Evolutionary conservation across 31 red algal genomes (phyloP).

Genomic region (Asparagopsis taxiformis): DNA sequence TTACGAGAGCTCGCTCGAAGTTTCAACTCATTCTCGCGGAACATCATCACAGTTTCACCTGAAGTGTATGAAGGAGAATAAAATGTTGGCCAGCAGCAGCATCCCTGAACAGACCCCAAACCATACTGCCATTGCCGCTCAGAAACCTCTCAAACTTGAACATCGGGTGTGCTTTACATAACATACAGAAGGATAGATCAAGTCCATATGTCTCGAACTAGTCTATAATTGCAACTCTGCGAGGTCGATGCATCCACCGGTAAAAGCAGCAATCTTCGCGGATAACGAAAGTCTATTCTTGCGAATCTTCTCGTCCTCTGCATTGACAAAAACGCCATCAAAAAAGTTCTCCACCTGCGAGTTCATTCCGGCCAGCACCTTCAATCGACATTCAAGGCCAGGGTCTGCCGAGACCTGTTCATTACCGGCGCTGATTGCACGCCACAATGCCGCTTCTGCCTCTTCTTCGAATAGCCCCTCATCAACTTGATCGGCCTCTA

Average conservation of each 20-base stretch:
- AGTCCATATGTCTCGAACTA: too few relatives aligned
- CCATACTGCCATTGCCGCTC: too few relatives aligned
- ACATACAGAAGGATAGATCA: too few relatives aligned
- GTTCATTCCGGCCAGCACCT: slow-evolving; percentile 51
- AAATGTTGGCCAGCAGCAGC: too few relatives aligned
- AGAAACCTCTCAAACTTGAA: too few relatives aligned
- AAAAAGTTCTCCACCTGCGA: slow-evolving; percentile 75
- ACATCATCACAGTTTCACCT: slow-evolving; percentile 37
- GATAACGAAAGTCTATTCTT: slow-evolving; percentile 76
- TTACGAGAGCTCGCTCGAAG: slow-evolving; percentile 2
- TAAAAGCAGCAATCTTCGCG: slow-evolving; percentile 58
- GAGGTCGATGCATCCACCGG: slow-evolving; percentile 53
- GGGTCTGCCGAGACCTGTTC: neutral
- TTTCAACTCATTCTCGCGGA: neutral
- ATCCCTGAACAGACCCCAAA: too few relatives aligned
- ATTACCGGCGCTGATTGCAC: slow-evolving; percentile 23
- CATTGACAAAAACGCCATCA: slow-evolving; percentile 89
- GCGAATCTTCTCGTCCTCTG: slow-evolving; percentile 61
- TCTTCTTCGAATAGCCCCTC: slow-evolving; percentile 44
- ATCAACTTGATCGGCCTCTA: slow-evolving; percentile 12
- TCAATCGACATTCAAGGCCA: slow-evolving; percentile 30
- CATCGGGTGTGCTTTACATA: too few relatives aligned
- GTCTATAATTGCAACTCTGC: too few relatives aligned
- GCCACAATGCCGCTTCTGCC: slow-evolving; percentile 50
- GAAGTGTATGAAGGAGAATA: slow-evolving; percentile 18